A percentile compares a stretch with the other conserved stretches of the same genome.
phyloP scores from a whole-genome alignment of 331 rosid species.

The Spiraea crenata region DNA sequence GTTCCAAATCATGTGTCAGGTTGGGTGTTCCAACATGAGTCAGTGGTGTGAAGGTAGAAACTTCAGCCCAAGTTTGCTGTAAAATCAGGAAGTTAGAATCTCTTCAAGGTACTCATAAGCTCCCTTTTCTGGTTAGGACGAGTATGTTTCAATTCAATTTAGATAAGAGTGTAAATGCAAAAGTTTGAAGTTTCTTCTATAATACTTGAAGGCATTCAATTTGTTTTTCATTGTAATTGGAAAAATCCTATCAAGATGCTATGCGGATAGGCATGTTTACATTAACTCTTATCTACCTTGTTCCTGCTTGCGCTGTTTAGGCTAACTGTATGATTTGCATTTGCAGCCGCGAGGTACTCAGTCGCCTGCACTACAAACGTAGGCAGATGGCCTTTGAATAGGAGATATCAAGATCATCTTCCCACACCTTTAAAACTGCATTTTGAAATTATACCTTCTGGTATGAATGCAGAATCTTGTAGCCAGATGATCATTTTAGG shows the following conservation, averaged over 20 bases:
- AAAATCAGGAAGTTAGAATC: conserved; percentile 7
- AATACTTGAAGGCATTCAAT: neutral
- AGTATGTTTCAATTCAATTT: neutral
- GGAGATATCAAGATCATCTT: conserved; percentile 25
- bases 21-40: conserved; percentile 1
- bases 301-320: conserved; percentile 4
- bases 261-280: neutral
- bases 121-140: neutral
- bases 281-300: neutral
- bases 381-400: conserved; percentile 28
- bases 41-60: neutral
- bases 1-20: neutral
- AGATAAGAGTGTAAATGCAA: neutral
- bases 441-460: conserved; percentile 28
- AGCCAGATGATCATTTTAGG: conserved; percentile 53
- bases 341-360: conserved; percentile 59
- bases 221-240: neutral
- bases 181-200: neutral
- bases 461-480: conserved; percentile 37
- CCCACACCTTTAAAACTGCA: conserved; percentile 29
- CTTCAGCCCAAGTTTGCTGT: neutral
- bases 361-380: conserved; percentile 30
- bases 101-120: conserved; percentile 6
- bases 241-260: neutral
- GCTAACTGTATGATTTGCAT: conserved; percentile 31